Evolutionary conservation across 306 rosid species (phyloP), one percentile per base, ranked within the genome.

Genomic region (Rosa multiflora): DNA sequence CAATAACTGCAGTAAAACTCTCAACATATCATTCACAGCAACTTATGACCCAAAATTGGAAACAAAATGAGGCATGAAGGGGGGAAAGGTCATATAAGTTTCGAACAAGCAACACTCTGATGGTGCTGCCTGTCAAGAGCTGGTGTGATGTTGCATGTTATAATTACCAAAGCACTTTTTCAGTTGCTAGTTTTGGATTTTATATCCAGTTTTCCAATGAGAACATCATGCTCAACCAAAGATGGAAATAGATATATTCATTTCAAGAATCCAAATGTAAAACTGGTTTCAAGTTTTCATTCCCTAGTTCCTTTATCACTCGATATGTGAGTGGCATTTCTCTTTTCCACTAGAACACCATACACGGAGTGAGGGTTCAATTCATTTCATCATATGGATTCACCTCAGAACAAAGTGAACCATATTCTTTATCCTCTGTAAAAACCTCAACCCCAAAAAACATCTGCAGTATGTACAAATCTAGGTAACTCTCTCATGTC

Each of bases 1-100:
- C 70, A 78, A 77, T 13, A 17, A 23, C 32, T 1, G 7, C 70
- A 58, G 15, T 70, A 44, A 73, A 72, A 64, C 55, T 80, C 67
- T 39, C 63, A 73, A 51, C 23, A 6, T 40, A 23, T 6, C 35
- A 56, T 5, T 14, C 37, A 58, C 11, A n/a, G 71, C 61, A 55
- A 20, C 61, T 58, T 58, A 58, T 21, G 5, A 21, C 13, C 63
- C 32, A 58, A 58, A 8, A 58, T 13, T 4, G 32, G 63, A 74
- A 23, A 74, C 1, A 6, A 21, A 46, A 21, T 8, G 26, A 67
- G 17, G 49, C 29, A 39, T 43, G 5, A 67, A 20, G 17, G 13
- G 32, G 32, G 32, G 0, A 5, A 10, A 4, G 23, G 26, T 67
- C 11, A 3, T 39, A 9, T 7, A 6, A 67, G 13, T 20, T 18